Evolutionary conservation across 2,329 filamentous ascomycete species (phyloP).

Genomic region (Fusarium citri): DNA sequence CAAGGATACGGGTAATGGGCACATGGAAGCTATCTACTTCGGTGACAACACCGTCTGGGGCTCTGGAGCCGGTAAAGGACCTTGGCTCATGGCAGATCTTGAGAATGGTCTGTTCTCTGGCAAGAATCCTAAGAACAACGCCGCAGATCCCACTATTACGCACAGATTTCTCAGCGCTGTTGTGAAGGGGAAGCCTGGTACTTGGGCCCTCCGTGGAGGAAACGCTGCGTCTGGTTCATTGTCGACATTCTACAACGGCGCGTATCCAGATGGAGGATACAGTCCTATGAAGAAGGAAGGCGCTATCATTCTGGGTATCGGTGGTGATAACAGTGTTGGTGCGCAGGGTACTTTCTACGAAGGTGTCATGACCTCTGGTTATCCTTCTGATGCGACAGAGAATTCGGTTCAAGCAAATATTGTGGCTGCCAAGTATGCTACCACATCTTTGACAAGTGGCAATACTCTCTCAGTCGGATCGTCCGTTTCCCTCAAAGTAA

Average conservation of each 20-base stretch:
- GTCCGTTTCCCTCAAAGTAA: conserved; percentile 18
- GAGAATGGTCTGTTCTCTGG: conserved; percentile 76
- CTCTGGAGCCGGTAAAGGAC: conserved; percentile 66
- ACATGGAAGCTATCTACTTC: conserved; percentile 78
- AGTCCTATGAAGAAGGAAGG: conserved; percentile 26
- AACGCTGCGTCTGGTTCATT: conserved; percentile 14
- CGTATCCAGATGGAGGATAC: conserved; percentile 20
- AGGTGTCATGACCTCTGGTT: conserved; percentile 12
- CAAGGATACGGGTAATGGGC: conserved; percentile 67
- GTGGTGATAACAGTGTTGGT: conserved; percentile 24
- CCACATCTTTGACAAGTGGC: conserved; percentile 7
- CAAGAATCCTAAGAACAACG: conserved; percentile 16
- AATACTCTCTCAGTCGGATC: conserved; percentile 6
- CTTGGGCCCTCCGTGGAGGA: conserved; percentile 22
- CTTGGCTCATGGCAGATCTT: conserved; percentile 77
- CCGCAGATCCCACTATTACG: conserved; percentile 8
- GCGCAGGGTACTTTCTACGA: conserved; percentile 26
- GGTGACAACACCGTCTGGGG: conserved; percentile 68
- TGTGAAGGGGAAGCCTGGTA: conserved; percentile 15
- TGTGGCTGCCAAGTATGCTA: conserved; percentile 25
- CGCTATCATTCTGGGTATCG: conserved; percentile 13
- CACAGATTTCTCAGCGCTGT: conserved; percentile 15
- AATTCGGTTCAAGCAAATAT: conserved; percentile 25
- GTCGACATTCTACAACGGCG: conserved; percentile 24
- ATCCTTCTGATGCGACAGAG: conserved; percentile 25